Percentiles rank a stretch among this genome's conserved stretches.
Conservation (phyloP, 345 rosid species). For the Hibiscus syriacus region DNA sequence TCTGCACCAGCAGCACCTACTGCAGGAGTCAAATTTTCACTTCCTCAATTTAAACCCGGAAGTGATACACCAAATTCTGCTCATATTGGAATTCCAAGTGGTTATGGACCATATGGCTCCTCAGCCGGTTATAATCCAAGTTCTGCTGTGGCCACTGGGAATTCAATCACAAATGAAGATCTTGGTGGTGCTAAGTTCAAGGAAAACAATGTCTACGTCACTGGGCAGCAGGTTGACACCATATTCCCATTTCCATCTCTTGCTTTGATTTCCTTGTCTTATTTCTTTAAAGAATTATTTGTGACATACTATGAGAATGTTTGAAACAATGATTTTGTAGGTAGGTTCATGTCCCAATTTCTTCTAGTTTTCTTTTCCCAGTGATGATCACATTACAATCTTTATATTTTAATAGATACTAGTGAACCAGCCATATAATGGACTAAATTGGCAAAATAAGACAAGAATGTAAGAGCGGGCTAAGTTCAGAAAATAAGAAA, state of each 20-base stretch:
- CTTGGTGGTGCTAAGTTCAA: constrained; percentile 68
- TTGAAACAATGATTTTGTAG: background rate
- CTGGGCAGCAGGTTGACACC: constrained; percentile 64
- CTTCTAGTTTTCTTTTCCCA: background rate
- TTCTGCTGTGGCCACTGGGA: constrained; percentile 60
- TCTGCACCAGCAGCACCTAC: constrained; percentile 59
- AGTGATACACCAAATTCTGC: constrained; percentile 52
- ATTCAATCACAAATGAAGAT: constrained; percentile 64
- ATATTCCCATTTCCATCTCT: background rate
- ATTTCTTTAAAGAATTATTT: background rate
- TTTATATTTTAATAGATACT: background rate
- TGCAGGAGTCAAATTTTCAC: constrained; percentile 63
- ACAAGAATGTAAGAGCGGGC: background rate
- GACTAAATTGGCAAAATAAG: background rate
- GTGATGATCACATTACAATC: background rate
- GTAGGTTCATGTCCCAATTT: background rate
- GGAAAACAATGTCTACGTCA: constrained; percentile 64
- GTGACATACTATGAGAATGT: background rate
- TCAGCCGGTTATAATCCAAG: constrained; percentile 63
- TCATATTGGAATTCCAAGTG: constrained; percentile 69
- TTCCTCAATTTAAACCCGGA: constrained; percentile 87
- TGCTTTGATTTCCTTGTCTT: background rate
- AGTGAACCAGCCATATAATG: background rate
- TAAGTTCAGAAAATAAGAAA: background rate
- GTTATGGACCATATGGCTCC: constrained; percentile 74